These are phyloP conservation scores for Citrus unshiu DNA, from an alignment of 345 rosid species.

Conservation along the genomic window DNA sequence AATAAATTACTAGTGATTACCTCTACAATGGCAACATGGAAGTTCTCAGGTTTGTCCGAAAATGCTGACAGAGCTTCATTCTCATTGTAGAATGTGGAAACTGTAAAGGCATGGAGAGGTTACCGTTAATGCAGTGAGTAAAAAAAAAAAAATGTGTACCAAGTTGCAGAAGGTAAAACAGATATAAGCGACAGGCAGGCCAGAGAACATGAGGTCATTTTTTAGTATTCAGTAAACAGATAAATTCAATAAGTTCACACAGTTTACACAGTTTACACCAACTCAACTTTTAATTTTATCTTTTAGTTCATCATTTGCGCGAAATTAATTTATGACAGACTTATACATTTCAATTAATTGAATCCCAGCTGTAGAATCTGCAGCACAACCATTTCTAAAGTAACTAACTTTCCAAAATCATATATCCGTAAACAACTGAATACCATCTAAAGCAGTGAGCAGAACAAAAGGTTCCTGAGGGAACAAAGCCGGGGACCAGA, in stretches of 20 bases:
- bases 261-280: neutral
- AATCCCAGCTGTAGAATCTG: neutral
- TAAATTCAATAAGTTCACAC: neutral
- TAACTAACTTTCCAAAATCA: constrained; percentile 11
- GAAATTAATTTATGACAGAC: neutral
- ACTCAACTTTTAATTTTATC: neutral
- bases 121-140: neutral
- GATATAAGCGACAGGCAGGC: neutral
- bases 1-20: constrained; percentile 25
- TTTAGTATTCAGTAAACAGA: neutral
- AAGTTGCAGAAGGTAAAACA: constrained; percentile 19
- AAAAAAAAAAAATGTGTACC: constrained; percentile 6
- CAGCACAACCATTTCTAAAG: neutral
- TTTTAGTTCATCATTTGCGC: neutral
- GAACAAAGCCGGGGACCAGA: constrained; percentile 11
- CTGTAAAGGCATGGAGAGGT: constrained; percentile 34
- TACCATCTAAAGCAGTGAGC: constrained; percentile 11
- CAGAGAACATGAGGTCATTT: neutral
- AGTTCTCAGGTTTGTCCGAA: constrained; percentile 54
- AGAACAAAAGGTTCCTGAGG: neutral
- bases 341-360: constrained; percentile 8
- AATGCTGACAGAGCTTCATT: constrained; percentile 69
- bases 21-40: constrained; percentile 89
- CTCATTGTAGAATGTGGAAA: constrained; percentile 67
- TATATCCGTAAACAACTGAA: constrained; percentile 3